A percentile compares a stretch with the other conserved stretches of the same genome.
Evolutionary conservation across 2,329 filamentous ascomycete genomes (phyloP).

Genomic region (Trichoderma aggressivum): DNA sequence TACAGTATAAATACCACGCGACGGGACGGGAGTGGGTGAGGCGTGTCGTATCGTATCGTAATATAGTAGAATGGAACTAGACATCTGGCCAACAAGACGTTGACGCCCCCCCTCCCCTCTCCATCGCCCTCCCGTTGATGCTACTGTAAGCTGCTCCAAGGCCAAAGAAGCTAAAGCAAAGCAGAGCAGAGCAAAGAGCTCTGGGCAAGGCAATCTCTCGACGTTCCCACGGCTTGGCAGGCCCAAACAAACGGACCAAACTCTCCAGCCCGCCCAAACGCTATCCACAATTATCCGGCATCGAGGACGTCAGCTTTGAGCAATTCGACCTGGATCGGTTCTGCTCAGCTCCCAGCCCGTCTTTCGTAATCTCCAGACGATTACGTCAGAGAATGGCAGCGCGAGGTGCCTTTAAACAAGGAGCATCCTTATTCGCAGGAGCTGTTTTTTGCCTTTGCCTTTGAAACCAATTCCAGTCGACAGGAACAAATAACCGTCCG

Average conservation of each 20-base stretch:
- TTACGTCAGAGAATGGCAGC: constrained; percentile 12
- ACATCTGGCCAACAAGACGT: neutral
- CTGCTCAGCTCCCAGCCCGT: constrained; percentile 6
- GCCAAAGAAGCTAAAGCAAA: neutral
- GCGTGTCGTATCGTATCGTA: neutral
- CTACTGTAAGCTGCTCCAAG: neutral
- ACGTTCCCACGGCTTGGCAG: neutral
- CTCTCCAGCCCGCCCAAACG: neutral
- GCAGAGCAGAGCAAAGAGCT: too few relatives aligned
- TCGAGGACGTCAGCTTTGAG: constrained; percentile 18
- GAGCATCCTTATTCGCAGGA: neutral
- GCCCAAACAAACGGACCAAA: constrained; percentile 15
- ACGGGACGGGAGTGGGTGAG: constrained; percentile 1
- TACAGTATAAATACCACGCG: neutral
- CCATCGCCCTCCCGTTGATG: neutral
- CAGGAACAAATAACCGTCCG: neutral
- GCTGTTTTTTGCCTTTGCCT: neutral
- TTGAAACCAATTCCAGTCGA: neutral
- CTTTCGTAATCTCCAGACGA: neutral
- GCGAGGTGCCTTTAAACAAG: neutral
- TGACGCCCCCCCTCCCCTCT: neutral
- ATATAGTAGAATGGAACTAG: too few relatives aligned
- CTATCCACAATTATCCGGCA: constrained; percentile 7
- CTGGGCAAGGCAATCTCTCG: neutral
- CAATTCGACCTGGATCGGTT: neutral